These are phyloP conservation scores for Cryptosporidium bovis DNA, from an alignment of 169 alveolate species.

Conservation along the genomic window DNA sequence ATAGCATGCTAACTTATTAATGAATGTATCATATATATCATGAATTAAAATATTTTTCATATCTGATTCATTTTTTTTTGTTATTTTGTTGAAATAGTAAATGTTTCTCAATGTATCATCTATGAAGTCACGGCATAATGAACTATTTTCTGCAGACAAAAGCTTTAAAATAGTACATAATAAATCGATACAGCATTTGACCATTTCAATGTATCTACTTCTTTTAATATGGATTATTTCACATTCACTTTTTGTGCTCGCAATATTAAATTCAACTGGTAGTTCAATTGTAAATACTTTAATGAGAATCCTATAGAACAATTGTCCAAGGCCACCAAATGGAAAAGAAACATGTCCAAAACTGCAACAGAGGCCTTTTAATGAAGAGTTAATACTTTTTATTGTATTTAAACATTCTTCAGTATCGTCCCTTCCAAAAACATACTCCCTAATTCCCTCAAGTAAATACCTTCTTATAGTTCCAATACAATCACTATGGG, in stretches of 20 bases:
- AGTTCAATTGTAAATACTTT: constrained; percentile 22
- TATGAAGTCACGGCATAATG: not conserved
- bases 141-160: constrained; percentile 7
- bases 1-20: not conserved
- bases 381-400: constrained; percentile 34
- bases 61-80: not conserved
- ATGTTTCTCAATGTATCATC: constrained; percentile 39
- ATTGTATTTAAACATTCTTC: constrained; percentile 10
- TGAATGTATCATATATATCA: constrained; percentile 21
- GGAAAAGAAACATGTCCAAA: constrained; percentile 58
- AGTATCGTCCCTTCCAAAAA: constrained; percentile 18
- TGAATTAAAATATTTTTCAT: not conserved
- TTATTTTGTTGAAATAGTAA: not conserved
- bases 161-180: constrained; percentile 25
- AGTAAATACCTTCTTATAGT: constrained; percentile 60
- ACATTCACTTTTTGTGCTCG: not conserved
- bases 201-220: not conserved
- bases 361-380: constrained; percentile 51
- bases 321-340: constrained; percentile 51
- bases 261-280: not conserved
- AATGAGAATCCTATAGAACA: constrained; percentile 34
- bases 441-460: constrained; percentile 54
- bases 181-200: constrained; percentile 8
- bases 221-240: not conserved
- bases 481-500: constrained; percentile 74